Base-by-base conservation (phyloP, 805 yeast species). In the Saturnispora zaruensis region DNA sequence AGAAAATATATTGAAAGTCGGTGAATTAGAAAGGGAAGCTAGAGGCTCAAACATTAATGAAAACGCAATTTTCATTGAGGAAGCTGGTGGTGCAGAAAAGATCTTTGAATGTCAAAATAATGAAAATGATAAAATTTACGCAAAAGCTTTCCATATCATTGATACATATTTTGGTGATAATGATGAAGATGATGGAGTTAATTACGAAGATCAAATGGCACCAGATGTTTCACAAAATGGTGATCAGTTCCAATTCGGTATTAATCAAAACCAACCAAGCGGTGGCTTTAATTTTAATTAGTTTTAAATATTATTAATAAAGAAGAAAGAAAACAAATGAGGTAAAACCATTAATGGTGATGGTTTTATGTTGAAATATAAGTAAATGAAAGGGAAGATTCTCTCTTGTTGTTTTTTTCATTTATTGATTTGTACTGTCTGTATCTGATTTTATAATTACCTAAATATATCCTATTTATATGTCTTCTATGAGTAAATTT, bases 61-160 rank as follows among this genome's bases (percentile, higher is more conserved):
- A 66, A 84, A 90, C 65, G 96, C 98, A 25, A 77, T 89, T 55
- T 88, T 71, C 71, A 86, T 93, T 64, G 99, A 93, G 72, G 97
- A 91, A 67, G 97, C 97, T 41, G 98, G 97, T 61, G 99, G 99
- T 55, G 84, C 89, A 81, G 98, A 93, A 68, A 90, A 87, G 73
- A 91, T 93, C 60, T 84, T 85, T 68, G 88, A 87, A 54, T 86
- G 96, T 66, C 99, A 93, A 75, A 80, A 77, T 66, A 89, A 87
- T 70, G 87, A 82, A 63, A 93, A 91, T 69, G 95, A 91, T 65
- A 87, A 84, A 64, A 87, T 93, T 63, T 93, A 93, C 70, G 80
- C 85, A 65, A 90, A 89, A 72, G 95, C 98, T 32, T 93, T 78
- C 72, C 74, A 74, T 57, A 87, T 93, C 63, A 89, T 93, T 68